Conservation (phyloP, 352 stramenopile species). For the Sclerospora graminicola region DNA sequence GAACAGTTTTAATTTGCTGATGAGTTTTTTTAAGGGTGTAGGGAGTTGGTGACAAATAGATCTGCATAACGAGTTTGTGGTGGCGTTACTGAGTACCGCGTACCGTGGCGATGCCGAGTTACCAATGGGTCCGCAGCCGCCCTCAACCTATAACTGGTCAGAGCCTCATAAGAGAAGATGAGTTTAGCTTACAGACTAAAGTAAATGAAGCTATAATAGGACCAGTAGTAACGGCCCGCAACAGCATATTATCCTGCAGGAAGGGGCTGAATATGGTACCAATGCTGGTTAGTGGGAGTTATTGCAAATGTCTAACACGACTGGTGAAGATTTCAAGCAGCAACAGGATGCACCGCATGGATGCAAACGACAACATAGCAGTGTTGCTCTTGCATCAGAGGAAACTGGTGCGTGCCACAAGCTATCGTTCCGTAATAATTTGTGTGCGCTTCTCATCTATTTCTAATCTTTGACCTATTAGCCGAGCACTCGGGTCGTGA, state of each 20-base stretch:
- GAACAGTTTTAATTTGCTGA: neutral
- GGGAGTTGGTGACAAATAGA: constrained; percentile 4
- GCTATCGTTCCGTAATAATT: neutral
- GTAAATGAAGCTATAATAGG: neutral
- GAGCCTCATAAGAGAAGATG: constrained; percentile 1
- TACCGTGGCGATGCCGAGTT: constrained; percentile 8
- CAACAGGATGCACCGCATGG: neutral
- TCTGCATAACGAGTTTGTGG: constrained; percentile 52
- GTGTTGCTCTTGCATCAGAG: constrained; percentile 11
- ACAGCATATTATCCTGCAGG: constrained; percentile 18
- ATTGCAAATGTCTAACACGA: constrained; percentile 9
- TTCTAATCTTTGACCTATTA: constrained; percentile 1
- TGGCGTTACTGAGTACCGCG: constrained; percentile 36
- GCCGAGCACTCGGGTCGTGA: constrained; percentile 13
- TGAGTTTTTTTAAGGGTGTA: neutral
- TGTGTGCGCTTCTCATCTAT: neutral
- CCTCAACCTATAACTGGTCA: constrained; percentile 1
- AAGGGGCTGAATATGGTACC: constrained; percentile 11
- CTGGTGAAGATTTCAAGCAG: constrained; percentile 22
- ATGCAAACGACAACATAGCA: constrained; percentile 20
- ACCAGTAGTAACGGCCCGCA: constrained; percentile 4
- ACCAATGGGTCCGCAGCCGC: constrained; percentile 2
- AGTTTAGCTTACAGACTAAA: neutral
- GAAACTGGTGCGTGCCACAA: constrained; percentile 8
- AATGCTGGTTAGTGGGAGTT: neutral